Base-by-base conservation (phyloP, 495 filamentous ascomycete genomes). In the Jackrogersella multiformis region DNA sequence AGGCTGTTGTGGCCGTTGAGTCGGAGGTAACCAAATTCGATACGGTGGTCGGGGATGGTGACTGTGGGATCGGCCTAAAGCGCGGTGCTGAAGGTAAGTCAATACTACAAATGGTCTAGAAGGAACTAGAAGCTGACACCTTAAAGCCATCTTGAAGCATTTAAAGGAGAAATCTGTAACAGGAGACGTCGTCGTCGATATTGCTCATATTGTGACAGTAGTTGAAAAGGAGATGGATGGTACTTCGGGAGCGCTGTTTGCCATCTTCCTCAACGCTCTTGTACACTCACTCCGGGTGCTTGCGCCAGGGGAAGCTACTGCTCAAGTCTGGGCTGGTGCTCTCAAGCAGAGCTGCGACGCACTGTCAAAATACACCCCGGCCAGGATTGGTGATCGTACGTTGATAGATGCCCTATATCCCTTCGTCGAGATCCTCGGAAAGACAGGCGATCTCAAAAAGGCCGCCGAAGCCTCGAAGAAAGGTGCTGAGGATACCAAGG, bases 221-320 rank as follows among this genome's bases (percentile, higher is more conserved):
- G 87, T 98, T n/a, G 95, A 99, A 74, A 88, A 78, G 38, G 87
- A 81, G 39, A 99, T 99, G 95, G 95, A 97, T 73, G 95, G 95
- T 48, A 99, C 95, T 9, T 97, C 93, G 0, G 95, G 95, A 2
- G 95, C 96, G 4, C 82, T 99, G 24, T 97, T 96, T 76, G 91
- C 93, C 35, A 99, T 99, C 67, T 99, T 97, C 83, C 84, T 99
- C 53, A 97, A 97, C 75, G 87, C 94, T 0, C 88, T 99, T 1
- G 89, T 91, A 16, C 87, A 90, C 61, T 87, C 89, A 0, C 81
- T 99, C 12, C 87, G 89, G 30, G 80, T 80, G 7, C 84, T 90
- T 53, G 59, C 70, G 4, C 57, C 73, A 0, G 78, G 81, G 23
- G 76, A 85, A 36, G 63, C 80, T 10, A 76, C 82, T 7, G 73